These are phyloP conservation scores for Trypanosoma grayi DNA, from an alignment of 208 protist genomes.

Conservation along the genomic window DNA sequence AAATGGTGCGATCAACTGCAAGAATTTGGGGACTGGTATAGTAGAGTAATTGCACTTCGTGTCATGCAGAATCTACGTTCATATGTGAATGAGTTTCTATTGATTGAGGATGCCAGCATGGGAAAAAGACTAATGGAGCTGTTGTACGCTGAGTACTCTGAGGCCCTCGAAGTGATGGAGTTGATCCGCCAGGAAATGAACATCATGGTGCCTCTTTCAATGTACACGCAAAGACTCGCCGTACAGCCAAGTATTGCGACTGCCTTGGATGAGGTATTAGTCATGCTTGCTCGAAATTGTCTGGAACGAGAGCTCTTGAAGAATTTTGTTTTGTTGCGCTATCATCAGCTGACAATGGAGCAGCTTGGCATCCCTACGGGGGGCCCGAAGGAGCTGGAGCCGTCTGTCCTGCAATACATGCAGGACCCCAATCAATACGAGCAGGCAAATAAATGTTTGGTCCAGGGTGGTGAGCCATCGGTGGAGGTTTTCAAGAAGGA, in stretches of 20 bases:
- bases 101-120: background rate
- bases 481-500: slow-evolving; percentile 4
- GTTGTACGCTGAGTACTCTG: slow-evolving; percentile 21
- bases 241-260: slow-evolving; percentile 11
- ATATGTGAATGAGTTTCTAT: slow-evolving; percentile 23
- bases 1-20: slow-evolving; percentile 6
- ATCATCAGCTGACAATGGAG: slow-evolving; percentile 48
- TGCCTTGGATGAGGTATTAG: slow-evolving; percentile 27
- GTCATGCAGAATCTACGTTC: slow-evolving; percentile 17
- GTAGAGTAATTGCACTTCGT: slow-evolving; percentile 16
- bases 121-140: slow-evolving; percentile 11
- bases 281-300: slow-evolving; percentile 34
- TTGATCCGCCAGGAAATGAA: slow-evolving; percentile 11
- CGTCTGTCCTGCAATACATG: slow-evolving; percentile 61
- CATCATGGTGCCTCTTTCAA: slow-evolving; percentile 13
- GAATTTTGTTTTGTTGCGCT: slow-evolving; percentile 37
- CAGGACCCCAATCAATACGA: slow-evolving; percentile 38
- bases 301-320: slow-evolving; percentile 34
- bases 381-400: slow-evolving; percentile 48
- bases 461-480: slow-evolving; percentile 1
- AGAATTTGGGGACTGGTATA: slow-evolving; percentile 21
- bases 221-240: slow-evolving; percentile 1
- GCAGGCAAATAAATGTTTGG: background rate
- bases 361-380: slow-evolving; percentile 57
- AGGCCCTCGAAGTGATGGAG: slow-evolving; percentile 16